Evolutionary conservation across 2,329 filamentous ascomycete genomes (phyloP), one percentile per base, ranked within the genome.

Genomic region (Coniella vitis): DNA sequence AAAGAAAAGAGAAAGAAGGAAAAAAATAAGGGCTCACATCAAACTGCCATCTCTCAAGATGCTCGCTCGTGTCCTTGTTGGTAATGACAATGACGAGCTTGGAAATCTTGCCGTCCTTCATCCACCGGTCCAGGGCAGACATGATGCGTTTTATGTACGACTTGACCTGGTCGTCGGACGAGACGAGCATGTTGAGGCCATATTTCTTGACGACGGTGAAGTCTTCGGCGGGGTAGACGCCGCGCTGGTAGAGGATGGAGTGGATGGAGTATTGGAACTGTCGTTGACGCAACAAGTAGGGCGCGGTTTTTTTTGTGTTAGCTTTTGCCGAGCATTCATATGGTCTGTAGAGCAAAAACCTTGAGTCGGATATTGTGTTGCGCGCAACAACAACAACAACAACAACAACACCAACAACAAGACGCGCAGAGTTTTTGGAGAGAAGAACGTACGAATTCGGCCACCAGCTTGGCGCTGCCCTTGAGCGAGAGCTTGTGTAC

Each of bases 81-180:
- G 91, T 96, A 58, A 98, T 90, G 41, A 98, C 93, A 46, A 98
- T 86, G 52, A 98, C 90, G 12, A 98, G 81, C 69, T 95, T 96
- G 45, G 88, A 94, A 64, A 98, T 96, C 70, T 98, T 97, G 65
- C 90, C 89, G 60, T 86, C 87, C 46, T 90, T 77, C 90, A 97
- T 97, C 93, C 93, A 98, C 65, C 88, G 89, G 72, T 94, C 91
- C 51, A 98, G 81, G 69, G 98, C 93, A 22, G 84, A 84, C 90
- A 78, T 98, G 72, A 98, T 97, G 71, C 94, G 95, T 69, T 95
- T 96, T 75, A 98, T 95, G 71, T 98, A 98, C 29, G 90, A 89
- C 69, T 95, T 95, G 64, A 98, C 93, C 71, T 98, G 91, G 72
- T 97, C 93, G 66, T 98, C 93, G 55, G 90, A 82, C 29, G 91